Conservation (phyloP, 1,284 basidiomycete species). For the Volvariella volvacea region DNA sequence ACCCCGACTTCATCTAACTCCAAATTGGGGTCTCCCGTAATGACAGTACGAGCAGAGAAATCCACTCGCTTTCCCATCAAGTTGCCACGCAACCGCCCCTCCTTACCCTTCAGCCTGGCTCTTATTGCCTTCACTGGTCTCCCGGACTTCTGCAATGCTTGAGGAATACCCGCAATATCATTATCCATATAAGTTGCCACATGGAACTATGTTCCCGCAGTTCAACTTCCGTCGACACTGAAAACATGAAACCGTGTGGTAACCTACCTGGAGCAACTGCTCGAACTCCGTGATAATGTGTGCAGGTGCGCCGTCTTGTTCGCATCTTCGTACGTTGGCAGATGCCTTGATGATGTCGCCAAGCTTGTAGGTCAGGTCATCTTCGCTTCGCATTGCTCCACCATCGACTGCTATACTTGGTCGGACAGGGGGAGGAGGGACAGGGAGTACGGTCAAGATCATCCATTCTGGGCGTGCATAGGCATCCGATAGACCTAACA, state of each 20-base stretch:
- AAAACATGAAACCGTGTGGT: not conserved
- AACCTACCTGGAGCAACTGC: constrained; percentile 80
- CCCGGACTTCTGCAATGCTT: constrained; percentile 96
- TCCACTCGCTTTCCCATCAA: constrained; percentile 99
- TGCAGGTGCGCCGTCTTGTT: constrained; percentile 95
- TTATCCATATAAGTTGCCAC: constrained; percentile 99
- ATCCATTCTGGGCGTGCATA: constrained; percentile 99
- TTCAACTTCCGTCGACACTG: constrained; percentile 3
- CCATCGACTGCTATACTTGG: constrained; percentile 97
- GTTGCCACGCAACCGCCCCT: constrained; percentile 96
- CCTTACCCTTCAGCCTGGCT: constrained; percentile 97
- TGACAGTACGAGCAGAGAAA: constrained; percentile 98
- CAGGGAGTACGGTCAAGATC: constrained; percentile 96
- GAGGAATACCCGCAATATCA: constrained; percentile 97
- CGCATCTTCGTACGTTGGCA: constrained; percentile 86
- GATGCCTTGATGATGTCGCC: constrained; percentile 97
- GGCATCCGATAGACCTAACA: constrained; percentile 91
- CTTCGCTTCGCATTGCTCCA: constrained; percentile 93
- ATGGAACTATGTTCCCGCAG: constrained; percentile 64
- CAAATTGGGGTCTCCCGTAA: constrained; percentile 97
- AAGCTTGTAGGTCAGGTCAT: constrained; percentile 98
- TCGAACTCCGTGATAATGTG: constrained; percentile 97
- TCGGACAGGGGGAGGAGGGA: constrained; percentile 96
- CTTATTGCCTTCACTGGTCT: constrained; percentile 98
- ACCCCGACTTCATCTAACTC: constrained; percentile 98